Evolutionary conservation across 2,329 filamentous ascomycete species (phyloP).

Genomic region (Phaeosphaeria sp.): DNA sequence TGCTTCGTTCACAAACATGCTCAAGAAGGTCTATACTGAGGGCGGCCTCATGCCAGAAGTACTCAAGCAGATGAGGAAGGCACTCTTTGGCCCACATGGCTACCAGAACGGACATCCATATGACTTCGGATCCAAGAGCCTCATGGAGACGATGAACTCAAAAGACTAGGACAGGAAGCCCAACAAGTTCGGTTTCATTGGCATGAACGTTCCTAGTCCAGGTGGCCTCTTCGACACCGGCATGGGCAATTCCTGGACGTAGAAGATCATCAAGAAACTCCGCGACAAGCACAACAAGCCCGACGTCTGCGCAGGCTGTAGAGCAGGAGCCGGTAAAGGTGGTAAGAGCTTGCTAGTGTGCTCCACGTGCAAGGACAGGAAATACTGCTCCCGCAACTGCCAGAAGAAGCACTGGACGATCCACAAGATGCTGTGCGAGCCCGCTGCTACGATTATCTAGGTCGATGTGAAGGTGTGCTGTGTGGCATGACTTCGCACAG

Average conservation of each 20-base stretch:
- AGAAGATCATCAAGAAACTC: slow-evolving; percentile 25
- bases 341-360: slow-evolving; percentile 27
- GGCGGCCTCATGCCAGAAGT: slow-evolving; percentile 20
- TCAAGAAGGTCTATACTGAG: slow-evolving; percentile 26
- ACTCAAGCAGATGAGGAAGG: slow-evolving; percentile 24
- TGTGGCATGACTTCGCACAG: too few relatives aligned
- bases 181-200: not conserved
- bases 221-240: slow-evolving; percentile 21
- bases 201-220: slow-evolving; percentile 21
- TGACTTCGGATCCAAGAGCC: slow-evolving; percentile 23
- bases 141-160: slow-evolving; percentile 15
- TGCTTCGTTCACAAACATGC: slow-evolving; percentile 11
- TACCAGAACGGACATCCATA: slow-evolving; percentile 24
- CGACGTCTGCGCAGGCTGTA: slow-evolving; percentile 21
- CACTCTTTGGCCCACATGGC: slow-evolving; percentile 23
- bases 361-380: slow-evolving; percentile 30
- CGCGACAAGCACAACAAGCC: slow-evolving; percentile 19
- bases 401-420: slow-evolving; percentile 42
- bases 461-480: too few relatives aligned
- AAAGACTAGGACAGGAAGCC: not conserved
- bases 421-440: slow-evolving; percentile 39
- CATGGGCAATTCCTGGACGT: slow-evolving; percentile 15
- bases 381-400: slow-evolving; percentile 39
- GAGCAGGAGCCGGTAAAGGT: not conserved
- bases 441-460: not conserved